A percentile compares a stretch with the other conserved stretches of the same genome.
Evolutionary conservation across 805 yeast genomes (phyloP).

Genomic region (Candida ponderosae): DNA sequence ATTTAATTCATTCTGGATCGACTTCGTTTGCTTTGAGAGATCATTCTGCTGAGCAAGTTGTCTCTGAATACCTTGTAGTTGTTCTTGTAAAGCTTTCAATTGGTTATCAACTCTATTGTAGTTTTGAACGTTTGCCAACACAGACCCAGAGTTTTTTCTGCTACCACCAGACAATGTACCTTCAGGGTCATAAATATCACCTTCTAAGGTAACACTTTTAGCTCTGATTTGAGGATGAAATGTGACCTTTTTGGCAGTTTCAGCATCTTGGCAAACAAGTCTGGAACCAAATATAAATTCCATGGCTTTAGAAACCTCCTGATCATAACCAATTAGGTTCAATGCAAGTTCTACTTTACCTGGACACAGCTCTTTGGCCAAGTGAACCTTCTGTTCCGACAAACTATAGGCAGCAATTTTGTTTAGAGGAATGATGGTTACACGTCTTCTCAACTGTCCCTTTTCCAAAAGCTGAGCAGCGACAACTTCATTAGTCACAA

Average conservation of each 20-base stretch:
- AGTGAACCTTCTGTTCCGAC: conserved; percentile 39
- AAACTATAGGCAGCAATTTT: conserved; percentile 62
- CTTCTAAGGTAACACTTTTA: conserved; percentile 82
- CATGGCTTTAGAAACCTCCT: conserved; percentile 73
- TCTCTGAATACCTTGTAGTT: conserved; percentile 30
- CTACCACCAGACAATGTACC: conserved; percentile 98
- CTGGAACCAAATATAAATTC: conserved; percentile 85
- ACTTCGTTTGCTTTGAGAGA: conserved; percentile 41
- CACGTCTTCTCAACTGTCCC: conserved; percentile 73
- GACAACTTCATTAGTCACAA: conserved; percentile 79
- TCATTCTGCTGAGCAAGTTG: conserved; percentile 35
- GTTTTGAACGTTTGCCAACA: conserved; percentile 59
- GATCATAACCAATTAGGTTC: conserved; percentile 67
- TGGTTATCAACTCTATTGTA: conserved; percentile 40
- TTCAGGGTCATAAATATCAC: conserved; percentile 92
- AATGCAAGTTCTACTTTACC: conserved; percentile 86
- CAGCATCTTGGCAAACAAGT: conserved; percentile 81
- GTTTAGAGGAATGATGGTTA: conserved; percentile 87
- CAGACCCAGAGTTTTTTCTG: conserved; percentile 47
- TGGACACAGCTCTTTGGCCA: conserved; percentile 76
- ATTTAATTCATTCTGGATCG: conserved; percentile 51
- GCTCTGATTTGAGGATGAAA: conserved; percentile 75
- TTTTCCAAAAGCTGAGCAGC: conserved; percentile 77
- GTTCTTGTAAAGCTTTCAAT: conserved; percentile 32
- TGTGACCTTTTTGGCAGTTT: conserved; percentile 82